Conservation (phyloP, 1,139 yeast species). For the Zygosaccharomyces sapae region DNA sequence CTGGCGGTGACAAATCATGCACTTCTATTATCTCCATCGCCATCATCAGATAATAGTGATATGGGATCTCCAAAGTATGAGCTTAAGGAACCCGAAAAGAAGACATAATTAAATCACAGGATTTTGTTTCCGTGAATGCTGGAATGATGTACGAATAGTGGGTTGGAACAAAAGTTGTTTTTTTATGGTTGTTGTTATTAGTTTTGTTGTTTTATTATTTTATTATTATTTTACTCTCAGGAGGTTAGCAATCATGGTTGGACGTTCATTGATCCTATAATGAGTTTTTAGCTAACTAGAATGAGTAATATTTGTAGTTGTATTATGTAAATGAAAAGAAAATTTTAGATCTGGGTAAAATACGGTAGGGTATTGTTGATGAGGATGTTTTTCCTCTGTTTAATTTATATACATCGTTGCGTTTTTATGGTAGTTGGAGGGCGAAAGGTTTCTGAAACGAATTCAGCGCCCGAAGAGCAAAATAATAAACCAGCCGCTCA, state of each 20-base stretch:
- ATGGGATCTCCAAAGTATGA: constrained; percentile 1
- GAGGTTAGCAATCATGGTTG: not conserved
- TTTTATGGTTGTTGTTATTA: not conserved
- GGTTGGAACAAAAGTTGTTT: not conserved
- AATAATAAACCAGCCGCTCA: too few species aligned
- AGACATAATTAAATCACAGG: not conserved
- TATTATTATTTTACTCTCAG: not conserved
- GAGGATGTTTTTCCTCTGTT: not conserved
- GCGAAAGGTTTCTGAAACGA: too few species aligned
- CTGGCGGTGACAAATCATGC: constrained; percentile 5
- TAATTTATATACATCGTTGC: too few species aligned
- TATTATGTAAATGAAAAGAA: too few species aligned
- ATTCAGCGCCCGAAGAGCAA: too few species aligned
- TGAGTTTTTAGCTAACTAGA: not conserved
- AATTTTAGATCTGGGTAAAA: too few species aligned
- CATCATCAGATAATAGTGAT: constrained; percentile 6
- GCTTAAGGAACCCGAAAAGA: constrained; percentile 5
- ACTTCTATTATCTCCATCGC: constrained; percentile 8
- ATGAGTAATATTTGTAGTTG: too few species aligned
- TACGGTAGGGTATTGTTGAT: not conserved
- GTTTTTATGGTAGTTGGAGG: too few species aligned
- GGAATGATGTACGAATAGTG: not conserved
- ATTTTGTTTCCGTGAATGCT: not conserved
- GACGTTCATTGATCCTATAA: constrained; percentile 14
- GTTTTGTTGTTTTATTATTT: not conserved